Evolutionary conservation across 2,329 filamentous ascomycete species (phyloP), one percentile per base, ranked within the genome.

Genomic region (Penicillium sp.): DNA sequence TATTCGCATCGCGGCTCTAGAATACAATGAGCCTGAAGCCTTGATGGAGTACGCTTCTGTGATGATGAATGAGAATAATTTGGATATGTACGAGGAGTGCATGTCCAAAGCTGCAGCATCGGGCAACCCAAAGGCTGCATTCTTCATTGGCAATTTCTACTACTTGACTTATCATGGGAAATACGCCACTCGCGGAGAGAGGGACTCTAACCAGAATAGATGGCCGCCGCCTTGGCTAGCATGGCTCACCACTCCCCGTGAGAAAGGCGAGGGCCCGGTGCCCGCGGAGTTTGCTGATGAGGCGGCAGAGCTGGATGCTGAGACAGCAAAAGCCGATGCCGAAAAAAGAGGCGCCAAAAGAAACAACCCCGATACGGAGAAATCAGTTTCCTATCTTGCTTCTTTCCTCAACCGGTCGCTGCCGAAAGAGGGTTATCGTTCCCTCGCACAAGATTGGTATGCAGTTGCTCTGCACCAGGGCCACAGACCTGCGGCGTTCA

Each of bases 121-220:
- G 2, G 65, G 66, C 6, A 36, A 70, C 29, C n/a, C 29, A 2
- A 49, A 59, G 5, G 68, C 72, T 2, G 69, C 67, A 51, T 51
- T 62, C n/a, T 64, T 62, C 26, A 58, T 75, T 7, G 73, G 63
- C 3, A 69, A 71, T 39, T 69, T 68, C 49, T 75, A 75, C 52
- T 70, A 64, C 45, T 66, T 62, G 36, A 72, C 59, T 6, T 66
- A 32, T n/a, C 55, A 58, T 10, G 64, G 67, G 3, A 47, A 54
- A 26, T 61, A 63, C 24, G 59, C 62, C 0, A 65, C 60, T 2
- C 57, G 55, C 2, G 67, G 62, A 12, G 47, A 64, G 17, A 49
- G 57, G 8, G 17, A 43, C 8, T 24, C 41, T 8, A 2, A 24
- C 12, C 29, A 45, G 20, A 24, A 45, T 34, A 32, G 23, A 24